These are phyloP conservation scores for Samsoniella hepiali DNA, from an alignment of 2,329 filamentous ascomycete species.

Conservation along the genomic window DNA sequence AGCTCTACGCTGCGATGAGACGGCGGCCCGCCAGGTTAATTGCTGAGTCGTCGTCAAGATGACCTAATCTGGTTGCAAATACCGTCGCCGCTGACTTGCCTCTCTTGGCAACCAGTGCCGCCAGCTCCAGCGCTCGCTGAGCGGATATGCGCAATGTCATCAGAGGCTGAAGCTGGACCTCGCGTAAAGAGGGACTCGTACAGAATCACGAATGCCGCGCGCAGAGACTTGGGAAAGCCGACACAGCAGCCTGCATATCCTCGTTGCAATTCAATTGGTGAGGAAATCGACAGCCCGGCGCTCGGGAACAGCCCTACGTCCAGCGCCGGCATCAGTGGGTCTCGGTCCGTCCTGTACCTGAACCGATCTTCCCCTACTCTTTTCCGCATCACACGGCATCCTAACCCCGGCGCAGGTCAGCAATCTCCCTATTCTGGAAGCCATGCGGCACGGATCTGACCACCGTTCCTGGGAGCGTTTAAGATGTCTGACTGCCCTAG, in stretches of 20 bases:
- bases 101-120: conserved; percentile 7
- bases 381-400: neutral
- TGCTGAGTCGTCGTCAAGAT: conserved; percentile 12
- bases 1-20: neutral
- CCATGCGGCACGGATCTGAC: conserved; percentile 6
- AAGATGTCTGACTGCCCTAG: conserved; percentile 15
- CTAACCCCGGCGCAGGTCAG: conserved; percentile 1
- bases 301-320: neutral
- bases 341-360: conserved; percentile 4
- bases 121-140: neutral
- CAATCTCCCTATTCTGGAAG: conserved; percentile 12
- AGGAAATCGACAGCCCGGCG: neutral
- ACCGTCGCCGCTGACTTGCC: conserved; percentile 16
- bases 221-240: neutral
- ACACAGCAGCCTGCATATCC: neutral
- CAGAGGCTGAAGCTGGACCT: neutral
- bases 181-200: conserved; percentile 1
- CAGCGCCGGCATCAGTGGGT: conserved; percentile 1
- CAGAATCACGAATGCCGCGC: conserved; percentile 3
- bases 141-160: neutral
- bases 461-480: neutral
- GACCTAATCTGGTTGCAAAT: conserved; percentile 10
- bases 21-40: neutral
- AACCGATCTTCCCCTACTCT: conserved; percentile 4
- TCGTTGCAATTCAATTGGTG: neutral